Base-by-base conservation (phyloP, 2,329 filamentous ascomycete genomes). In the Sclerotinia borealis region DNA sequence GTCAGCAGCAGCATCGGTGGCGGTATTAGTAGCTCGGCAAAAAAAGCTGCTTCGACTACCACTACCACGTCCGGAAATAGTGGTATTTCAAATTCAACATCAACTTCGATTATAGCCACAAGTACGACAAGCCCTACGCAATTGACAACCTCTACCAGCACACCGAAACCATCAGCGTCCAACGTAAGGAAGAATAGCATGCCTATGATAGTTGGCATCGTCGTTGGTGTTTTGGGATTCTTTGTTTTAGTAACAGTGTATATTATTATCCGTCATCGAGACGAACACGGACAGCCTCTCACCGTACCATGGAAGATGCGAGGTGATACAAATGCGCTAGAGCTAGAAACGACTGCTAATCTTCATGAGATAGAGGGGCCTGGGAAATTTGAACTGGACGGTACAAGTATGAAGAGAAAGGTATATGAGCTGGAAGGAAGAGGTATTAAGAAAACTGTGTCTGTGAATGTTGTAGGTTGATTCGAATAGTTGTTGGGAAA, bases 311-410 rank as follows among this genome's bases (percentile, higher is more conserved):
- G 37, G 45, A 59, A 50, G 25, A 27, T 59, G 5, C 34, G 45
- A 17, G 22, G 41, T n/a, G 25, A 61, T 36, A 43, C 17, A 4
- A 36, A 59, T 49, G 41, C 39, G 22, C 17, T 55, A 7, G 49
- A 61, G 39, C 49, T 61, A n/a, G 48, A 61, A 47, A 45, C 48
- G 3, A 36, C 29, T 31, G 37, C 48, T 9, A 61, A 61, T 43
- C 17, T 36, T 15, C 49, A 45, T 43, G 59, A 61, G 48, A 37
- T 61, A 49, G 49, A 61, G 29, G 59, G 49, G 6, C 22, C 37
- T 7, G 37, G 37, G 36, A 61, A 61, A n/a, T 61, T 43, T 36
- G 59, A 61, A n/a, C 36, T 61, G 48, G 27, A 61, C n/a, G 49
- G 37, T 13, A 55, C 25, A 17, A 31, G 25, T 41, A 55, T 17